phyloP scores from a whole-genome alignment of 345 rosid genomes.

The Citrus sp. region DNA sequence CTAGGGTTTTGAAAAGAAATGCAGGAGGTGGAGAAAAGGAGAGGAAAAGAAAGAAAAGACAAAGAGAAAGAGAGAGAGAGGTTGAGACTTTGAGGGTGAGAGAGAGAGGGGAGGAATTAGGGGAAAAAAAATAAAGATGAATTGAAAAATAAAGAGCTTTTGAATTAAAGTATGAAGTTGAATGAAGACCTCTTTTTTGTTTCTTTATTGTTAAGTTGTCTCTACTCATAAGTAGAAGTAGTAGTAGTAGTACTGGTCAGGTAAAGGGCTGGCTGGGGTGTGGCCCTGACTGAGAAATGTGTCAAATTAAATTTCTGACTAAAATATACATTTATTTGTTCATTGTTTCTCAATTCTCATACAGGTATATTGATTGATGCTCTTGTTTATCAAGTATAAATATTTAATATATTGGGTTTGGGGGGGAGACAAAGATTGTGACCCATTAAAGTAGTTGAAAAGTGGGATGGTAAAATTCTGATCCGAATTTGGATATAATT shows the following conservation, averaged over 20 bases:
- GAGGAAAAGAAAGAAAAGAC: background rate
- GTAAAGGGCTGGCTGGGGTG: background rate
- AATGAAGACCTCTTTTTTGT: conserved; percentile 16
- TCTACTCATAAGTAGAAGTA: background rate
- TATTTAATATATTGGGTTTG: background rate
- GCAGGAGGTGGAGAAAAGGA: conserved; percentile 12
- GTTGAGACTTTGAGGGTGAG: background rate
- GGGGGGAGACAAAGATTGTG: background rate
- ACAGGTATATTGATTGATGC: too few relatives aligned
- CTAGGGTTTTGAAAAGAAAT: conserved; percentile 44
- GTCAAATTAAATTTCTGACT: background rate
- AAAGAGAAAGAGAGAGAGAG: background rate
- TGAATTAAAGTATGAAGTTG: conserved; percentile 33
- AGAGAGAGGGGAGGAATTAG: background rate
- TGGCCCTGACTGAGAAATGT: background rate
- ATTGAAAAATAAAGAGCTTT: conserved; percentile 33
- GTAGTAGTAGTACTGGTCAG: too few relatives aligned
- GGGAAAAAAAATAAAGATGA: background rate
- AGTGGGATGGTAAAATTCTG: background rate
- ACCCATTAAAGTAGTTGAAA: background rate
- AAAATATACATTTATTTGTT: background rate
- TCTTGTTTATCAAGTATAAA: too few relatives aligned
- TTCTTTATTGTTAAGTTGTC: conserved; percentile 6
- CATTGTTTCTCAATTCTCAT: background rate
- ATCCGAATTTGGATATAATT: too few relatives aligned